Base-by-base conservation (phyloP, 2,329 filamentous ascomycete genomes). In the Hypomyces perniciosus region DNA sequence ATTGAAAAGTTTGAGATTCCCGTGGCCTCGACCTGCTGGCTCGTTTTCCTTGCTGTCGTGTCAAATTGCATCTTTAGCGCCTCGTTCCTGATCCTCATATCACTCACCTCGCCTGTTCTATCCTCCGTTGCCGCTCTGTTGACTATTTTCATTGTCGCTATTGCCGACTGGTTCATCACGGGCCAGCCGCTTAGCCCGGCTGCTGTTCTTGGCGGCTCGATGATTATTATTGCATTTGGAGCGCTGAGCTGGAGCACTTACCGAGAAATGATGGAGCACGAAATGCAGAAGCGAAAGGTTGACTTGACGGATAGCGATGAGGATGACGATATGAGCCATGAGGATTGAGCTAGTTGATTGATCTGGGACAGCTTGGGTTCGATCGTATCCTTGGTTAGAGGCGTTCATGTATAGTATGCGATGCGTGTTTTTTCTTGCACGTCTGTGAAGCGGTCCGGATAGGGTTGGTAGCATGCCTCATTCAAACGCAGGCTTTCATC, bases 121-220 rank as follows among this genome's bases (percentile, higher is more conserved):
- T 92, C 86, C 52, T 95, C 88, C 13, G 93, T 99, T 8, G 93
- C 93, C 1, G 90, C 92, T 2, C 80, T 99, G 30, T 76, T 99
- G 43, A 99, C 93, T 26, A 99, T 99, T 58, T 97, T 99, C 76
- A 82, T 97, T 54, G 93, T 99, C 6, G 93, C 92, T 1, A 74
- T 97, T 30, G 88, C 88, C 50, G 93, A 99, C 69, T 95, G 93
- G 83, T 65, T 91, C 51, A 75, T 91, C 40, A 95, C 89, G 0
- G 89, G 92, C 45, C 78, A 86, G 59, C 81, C 86, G 0, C 74
- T 96, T 20, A 87, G 84, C 46, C 72, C 77, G 4, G 87, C 90
- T 0, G 88, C 92, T 4, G 76, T 97, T 9, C 62, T 82, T 0
- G 93, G 93, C n/a, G 92, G 93, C 1, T 63, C 86, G 29, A 75